Base-by-base conservation (phyloP, 73 alveolate genomes). In the Uronychia binucleata region DNA sequence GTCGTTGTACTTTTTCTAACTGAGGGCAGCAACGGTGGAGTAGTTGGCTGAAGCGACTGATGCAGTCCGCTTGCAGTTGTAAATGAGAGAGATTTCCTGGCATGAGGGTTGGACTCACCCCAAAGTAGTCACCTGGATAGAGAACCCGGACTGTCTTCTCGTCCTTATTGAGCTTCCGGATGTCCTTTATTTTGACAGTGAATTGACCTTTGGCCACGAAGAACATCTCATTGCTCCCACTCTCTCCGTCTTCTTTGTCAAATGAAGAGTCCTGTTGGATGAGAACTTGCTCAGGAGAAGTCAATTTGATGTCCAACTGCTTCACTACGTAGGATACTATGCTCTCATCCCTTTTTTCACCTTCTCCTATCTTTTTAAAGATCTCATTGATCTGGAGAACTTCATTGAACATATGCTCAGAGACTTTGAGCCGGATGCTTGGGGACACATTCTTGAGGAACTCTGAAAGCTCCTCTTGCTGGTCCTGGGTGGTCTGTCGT, bases 121-220 rank as follows among this genome's bases (percentile, higher is more conserved):
- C 85, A 59, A 86, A 79, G 30, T 86, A 85, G 59, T 28, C 83
- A 33, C 88, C 88, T 27, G 92, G 92, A 26, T 77, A 34, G 34
- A 86, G 88, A 0, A 83, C 30, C 28, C 84, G 78, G 67, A 33
- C 83, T 33, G 35, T 79, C 58, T 57, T 59, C 28, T 86, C 87
- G 33, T 86, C 87, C 29, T 33, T 57, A 13, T 67, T 80, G 31
- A 76, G 93, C 33, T 82, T 86, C 1, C 75, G 59, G 32, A 46
- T 79, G 35, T 88, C 94, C 33, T 77, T 34, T 5, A 83, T 74
- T 31, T 58, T 33, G 25, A 92, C 95, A 5, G 46, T 58, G 84
- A 93, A 92, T 26, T 89, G 77, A 13, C 97, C 97, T 32, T 85
- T 89, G 0, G 95, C 91, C 26, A 92, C 30, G 80, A 88, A 88